Evolutionary conservation across 768 basidiomycete species (phyloP).

Genomic region (Suillus fuscotomentosus): DNA sequence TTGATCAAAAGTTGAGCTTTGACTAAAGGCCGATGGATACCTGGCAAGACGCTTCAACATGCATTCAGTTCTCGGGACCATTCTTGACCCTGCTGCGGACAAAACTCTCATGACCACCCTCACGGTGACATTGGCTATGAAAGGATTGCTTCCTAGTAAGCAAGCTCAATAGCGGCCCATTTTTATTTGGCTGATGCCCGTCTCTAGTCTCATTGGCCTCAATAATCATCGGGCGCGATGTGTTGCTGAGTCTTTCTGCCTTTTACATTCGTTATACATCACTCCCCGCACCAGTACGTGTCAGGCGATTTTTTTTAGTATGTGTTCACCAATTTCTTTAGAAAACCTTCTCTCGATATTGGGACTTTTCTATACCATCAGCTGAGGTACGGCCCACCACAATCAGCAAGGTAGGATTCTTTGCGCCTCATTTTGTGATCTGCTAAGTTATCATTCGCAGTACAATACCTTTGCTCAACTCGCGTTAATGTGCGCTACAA

Average conservation of each 20-base stretch:
- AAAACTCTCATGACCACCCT: constrained; percentile 94
- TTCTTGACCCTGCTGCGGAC: constrained; percentile 97
- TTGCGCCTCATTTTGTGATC: constrained; percentile 1
- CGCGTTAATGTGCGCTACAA: constrained; percentile 85
- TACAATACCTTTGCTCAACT: constrained; percentile 93
- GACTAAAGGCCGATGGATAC: constrained; percentile 80
- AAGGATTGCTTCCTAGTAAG: constrained; percentile 80
- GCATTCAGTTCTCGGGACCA: constrained; percentile 90
- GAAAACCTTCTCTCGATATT: constrained; percentile 93
- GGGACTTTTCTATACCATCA: constrained; percentile 94
- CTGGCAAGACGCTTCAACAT: constrained; percentile 85
- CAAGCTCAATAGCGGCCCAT: constrained; percentile 9
- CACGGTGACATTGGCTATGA: constrained; percentile 80
- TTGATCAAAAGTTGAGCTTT: constrained; percentile 4
- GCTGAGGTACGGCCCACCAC: constrained; percentile 90
- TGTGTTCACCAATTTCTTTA: constrained; percentile 28
- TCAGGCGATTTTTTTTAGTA: neutral
- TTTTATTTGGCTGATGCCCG: neutral
- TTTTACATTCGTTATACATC: constrained; percentile 94
- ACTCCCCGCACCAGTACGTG: constrained; percentile 73
- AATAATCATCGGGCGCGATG: constrained; percentile 88
- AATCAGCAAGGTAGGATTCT: constrained; percentile 78
- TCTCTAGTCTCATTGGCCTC: constrained; percentile 78
- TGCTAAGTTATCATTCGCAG: constrained; percentile 37
- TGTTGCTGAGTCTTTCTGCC: constrained; percentile 80